Evolutionary conservation across 2,329 filamentous ascomycete genomes (phyloP).

Genomic region (Beauveria sp.): DNA sequence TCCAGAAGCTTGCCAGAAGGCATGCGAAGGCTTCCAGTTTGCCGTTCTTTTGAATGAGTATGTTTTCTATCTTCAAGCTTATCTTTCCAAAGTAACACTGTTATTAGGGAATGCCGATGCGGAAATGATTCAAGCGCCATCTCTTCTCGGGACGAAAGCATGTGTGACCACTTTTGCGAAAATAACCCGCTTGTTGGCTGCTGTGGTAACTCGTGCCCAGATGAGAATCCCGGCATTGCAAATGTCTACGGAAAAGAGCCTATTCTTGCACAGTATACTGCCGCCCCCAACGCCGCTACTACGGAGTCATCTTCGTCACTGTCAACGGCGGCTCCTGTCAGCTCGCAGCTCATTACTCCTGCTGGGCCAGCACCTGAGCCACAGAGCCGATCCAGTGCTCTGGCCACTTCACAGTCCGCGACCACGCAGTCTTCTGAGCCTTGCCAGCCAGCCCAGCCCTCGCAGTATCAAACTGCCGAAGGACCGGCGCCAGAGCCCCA

Average conservation of each 20-base stretch:
- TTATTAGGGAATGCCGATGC: slow-evolving; percentile 26
- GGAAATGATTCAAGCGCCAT: slow-evolving; percentile 25
- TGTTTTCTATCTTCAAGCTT: neutral
- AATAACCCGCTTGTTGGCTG: slow-evolving; percentile 21
- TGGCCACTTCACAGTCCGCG: slow-evolving; percentile 1
- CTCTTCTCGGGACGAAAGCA: slow-evolving; percentile 20
- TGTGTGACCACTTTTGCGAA: slow-evolving; percentile 25
- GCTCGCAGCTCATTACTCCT: slow-evolving; percentile 5
- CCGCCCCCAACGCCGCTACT: slow-evolving; percentile 3
- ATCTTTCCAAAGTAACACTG: slow-evolving; percentile 4
- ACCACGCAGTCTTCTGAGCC: neutral
- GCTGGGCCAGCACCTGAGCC: slow-evolving; percentile 4
- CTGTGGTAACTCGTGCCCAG: slow-evolving; percentile 26
- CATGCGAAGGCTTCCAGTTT: slow-evolving; percentile 21
- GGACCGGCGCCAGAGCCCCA: slow-evolving; percentile 13
- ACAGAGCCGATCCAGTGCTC: neutral
- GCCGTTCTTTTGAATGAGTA: slow-evolving; percentile 27
- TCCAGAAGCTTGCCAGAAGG: slow-evolving; percentile 22
- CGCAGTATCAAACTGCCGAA: slow-evolving; percentile 8
- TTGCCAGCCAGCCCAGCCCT: neutral
- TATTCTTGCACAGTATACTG: slow-evolving; percentile 9
- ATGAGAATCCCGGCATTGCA: slow-evolving; percentile 20
- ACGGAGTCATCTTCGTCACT: slow-evolving; percentile 7
- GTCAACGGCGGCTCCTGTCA: slow-evolving; percentile 5
- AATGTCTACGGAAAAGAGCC: slow-evolving; percentile 23